These are phyloP conservation scores for Yarrowia porcina DNA, from an alignment of 805 yeast genomes.

Conservation along the genomic window DNA sequence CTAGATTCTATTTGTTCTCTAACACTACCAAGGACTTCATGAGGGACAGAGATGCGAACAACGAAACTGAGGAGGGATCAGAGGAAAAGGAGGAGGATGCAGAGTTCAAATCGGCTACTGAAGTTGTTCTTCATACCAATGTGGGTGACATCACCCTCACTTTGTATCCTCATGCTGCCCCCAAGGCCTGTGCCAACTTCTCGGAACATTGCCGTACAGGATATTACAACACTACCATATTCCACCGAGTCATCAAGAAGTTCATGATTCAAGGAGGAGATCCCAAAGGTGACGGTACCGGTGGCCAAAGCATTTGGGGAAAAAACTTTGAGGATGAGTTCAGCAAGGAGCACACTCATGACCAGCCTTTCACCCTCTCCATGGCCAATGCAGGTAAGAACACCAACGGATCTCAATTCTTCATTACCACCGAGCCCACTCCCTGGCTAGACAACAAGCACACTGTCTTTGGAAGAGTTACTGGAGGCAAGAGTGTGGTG, in stretches of 20 bases:
- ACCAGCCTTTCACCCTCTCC: slow-evolving; percentile 52
- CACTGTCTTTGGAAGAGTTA: slow-evolving; percentile 55
- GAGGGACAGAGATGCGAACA: slow-evolving; percentile 35
- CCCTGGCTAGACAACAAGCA: slow-evolving; percentile 57
- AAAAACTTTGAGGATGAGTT: slow-evolving; percentile 47
- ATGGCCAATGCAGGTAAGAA: slow-evolving; percentile 62
- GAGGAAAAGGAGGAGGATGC: slow-evolving; percentile 30
- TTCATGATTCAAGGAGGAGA: slow-evolving; percentile 65
- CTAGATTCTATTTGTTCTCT: slow-evolving; percentile 37
- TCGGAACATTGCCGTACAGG: slow-evolving; percentile 39
- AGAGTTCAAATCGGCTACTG: slow-evolving; percentile 27
- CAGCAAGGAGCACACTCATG: slow-evolving; percentile 47
- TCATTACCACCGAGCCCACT: slow-evolving; percentile 55
- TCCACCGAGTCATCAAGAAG: slow-evolving; percentile 46
- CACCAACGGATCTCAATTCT: slow-evolving; percentile 60
- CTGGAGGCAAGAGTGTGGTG: slow-evolving; percentile 49
- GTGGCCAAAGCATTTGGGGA: slow-evolving; percentile 43
- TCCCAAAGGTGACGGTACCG: slow-evolving; percentile 46
- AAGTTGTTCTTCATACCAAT: slow-evolving; percentile 41
- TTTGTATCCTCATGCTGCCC: slow-evolving; percentile 41
- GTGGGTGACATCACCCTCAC: slow-evolving; percentile 45
- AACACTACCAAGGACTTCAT: slow-evolving; percentile 30
- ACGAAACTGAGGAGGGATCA: slow-evolving; percentile 28
- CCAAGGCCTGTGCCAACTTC: slow-evolving; percentile 46
- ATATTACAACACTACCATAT: slow-evolving; percentile 43